Percentiles rank a stretch among this genome's conserved stretches.
These are phyloP conservation scores for Cryptococcus sp. DNA, from an alignment of 1,284 basidiomycete species.

Conservation along the genomic window DNA sequence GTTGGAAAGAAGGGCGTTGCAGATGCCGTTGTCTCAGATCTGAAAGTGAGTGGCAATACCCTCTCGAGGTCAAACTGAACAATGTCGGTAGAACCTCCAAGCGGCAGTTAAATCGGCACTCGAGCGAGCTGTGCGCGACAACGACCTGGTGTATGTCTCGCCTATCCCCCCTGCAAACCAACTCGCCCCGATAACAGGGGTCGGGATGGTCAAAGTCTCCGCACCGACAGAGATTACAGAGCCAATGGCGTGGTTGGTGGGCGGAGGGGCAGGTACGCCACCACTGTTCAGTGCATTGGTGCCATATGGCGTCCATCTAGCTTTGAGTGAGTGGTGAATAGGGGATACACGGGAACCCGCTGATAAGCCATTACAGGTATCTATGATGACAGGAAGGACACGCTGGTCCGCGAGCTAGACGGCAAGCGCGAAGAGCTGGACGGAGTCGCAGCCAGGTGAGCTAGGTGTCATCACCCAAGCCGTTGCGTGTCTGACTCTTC, in stretches of 20 bases:
- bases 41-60: conserved; percentile 62
- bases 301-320: conserved; percentile 84
- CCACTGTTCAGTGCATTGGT: conserved; percentile 77
- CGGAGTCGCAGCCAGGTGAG: conserved; percentile 65
- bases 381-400: conserved; percentile 80
- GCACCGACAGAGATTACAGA: conserved; percentile 67
- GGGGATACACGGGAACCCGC: neutral
- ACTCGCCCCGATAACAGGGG: conserved; percentile 67
- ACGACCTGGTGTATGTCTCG: conserved; percentile 93
- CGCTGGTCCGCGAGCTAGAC: conserved; percentile 68
- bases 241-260: conserved; percentile 56
- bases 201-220: conserved; percentile 68
- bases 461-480: conserved; percentile 10
- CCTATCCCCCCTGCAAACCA: conserved; percentile 74
- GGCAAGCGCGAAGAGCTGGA: conserved; percentile 69
- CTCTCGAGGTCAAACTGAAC: neutral
- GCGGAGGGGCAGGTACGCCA: conserved; percentile 58
- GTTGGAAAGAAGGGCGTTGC: conserved; percentile 67
- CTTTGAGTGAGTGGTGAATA: conserved; percentile 67
- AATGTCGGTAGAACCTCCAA: conserved; percentile 62
- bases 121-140: conserved; percentile 80
- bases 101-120: conserved; percentile 61
- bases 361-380: conserved; percentile 62
- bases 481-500: neutral
- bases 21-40: conserved; percentile 69